Evolutionary conservation across 2,329 filamentous ascomycete species (phyloP).

Genomic region (Fusarium floridanum): DNA sequence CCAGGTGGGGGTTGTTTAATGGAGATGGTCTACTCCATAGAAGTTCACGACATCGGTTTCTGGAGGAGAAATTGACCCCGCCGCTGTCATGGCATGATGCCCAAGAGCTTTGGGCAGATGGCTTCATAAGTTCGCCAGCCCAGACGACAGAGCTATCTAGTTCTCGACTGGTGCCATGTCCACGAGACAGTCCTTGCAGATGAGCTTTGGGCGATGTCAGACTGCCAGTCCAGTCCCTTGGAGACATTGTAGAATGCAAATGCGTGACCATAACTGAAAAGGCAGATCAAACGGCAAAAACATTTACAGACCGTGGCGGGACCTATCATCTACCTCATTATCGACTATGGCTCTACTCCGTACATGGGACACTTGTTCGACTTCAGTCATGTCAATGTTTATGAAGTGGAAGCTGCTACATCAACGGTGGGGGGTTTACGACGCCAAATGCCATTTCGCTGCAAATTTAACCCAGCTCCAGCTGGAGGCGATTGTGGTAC

Average conservation of each 20-base stretch:
- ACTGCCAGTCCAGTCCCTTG: too few species aligned
- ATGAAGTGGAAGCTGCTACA: too few species aligned
- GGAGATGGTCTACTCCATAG: constrained; percentile 4
- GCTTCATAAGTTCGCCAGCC: neutral
- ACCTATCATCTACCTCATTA: neutral
- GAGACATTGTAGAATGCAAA: neutral
- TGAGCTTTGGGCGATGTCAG: too few species aligned
- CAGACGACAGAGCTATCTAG: neutral
- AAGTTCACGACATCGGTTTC: neutral
- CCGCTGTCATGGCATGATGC: constrained; percentile 24
- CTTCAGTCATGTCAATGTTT: neutral
- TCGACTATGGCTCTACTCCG: neutral
- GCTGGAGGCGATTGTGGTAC: neutral
- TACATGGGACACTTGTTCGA: neutral
- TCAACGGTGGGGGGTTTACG: too few species aligned
- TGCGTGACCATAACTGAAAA: neutral
- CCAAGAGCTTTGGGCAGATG: neutral
- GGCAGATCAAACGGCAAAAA: neutral
- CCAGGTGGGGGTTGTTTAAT: constrained; percentile 15
- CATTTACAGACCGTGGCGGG: neutral
- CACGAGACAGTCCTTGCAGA: too few species aligned
- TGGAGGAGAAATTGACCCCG: constrained; percentile 20
- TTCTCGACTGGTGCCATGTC: neutral
- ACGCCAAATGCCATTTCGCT: neutral
- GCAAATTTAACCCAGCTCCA: neutral